Conservation (phyloP, 2,329 filamentous ascomycete genomes). For the Arachnomyces sp. region DNA sequence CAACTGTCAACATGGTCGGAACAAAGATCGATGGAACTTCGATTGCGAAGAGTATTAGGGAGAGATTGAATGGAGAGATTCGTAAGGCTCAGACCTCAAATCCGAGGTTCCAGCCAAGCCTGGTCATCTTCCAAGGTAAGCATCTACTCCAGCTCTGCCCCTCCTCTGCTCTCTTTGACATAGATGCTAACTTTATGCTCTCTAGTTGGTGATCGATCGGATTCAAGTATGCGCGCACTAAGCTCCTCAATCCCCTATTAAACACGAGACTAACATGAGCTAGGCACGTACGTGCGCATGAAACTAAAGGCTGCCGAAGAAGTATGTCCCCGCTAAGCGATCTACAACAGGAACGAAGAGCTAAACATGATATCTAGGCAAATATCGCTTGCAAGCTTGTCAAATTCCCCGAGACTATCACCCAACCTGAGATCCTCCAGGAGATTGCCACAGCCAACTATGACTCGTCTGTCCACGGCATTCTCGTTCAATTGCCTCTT, state of each 20-base stretch:
- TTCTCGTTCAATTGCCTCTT: conserved; percentile 87
- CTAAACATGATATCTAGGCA: conserved; percentile 48
- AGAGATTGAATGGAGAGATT: conserved; percentile 72
- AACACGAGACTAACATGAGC: conserved; percentile 19
- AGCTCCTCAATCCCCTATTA: conserved; percentile 11
- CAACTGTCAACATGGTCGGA: conserved; percentile 64
- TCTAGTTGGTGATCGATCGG: conserved; percentile 80
- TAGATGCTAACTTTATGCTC: conserved; percentile 8
- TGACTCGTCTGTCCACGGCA: conserved; percentile 76
- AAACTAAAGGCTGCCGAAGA: conserved; percentile 95
- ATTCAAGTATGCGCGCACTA: conserved; percentile 61
- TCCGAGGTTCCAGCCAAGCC: conserved; percentile 75
- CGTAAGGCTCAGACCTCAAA: conserved; percentile 70
- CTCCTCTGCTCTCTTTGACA: neutral
- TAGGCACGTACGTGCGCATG: conserved; percentile 98
- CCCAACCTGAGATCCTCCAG: conserved; percentile 77
- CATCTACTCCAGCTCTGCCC: conserved; percentile 8
- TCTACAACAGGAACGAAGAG: neutral
- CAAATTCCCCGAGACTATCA: conserved; percentile 71
- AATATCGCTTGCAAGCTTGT: conserved; percentile 82
- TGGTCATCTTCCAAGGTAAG: conserved; percentile 92
- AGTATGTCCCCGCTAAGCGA: conserved; percentile 41
- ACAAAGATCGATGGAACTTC: conserved; percentile 92
- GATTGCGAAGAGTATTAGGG: conserved; percentile 85
- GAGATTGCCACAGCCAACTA: conserved; percentile 77